Base-by-base conservation (phyloP, 139 green algal genomes). In the Tetraselmis striata region DNA sequence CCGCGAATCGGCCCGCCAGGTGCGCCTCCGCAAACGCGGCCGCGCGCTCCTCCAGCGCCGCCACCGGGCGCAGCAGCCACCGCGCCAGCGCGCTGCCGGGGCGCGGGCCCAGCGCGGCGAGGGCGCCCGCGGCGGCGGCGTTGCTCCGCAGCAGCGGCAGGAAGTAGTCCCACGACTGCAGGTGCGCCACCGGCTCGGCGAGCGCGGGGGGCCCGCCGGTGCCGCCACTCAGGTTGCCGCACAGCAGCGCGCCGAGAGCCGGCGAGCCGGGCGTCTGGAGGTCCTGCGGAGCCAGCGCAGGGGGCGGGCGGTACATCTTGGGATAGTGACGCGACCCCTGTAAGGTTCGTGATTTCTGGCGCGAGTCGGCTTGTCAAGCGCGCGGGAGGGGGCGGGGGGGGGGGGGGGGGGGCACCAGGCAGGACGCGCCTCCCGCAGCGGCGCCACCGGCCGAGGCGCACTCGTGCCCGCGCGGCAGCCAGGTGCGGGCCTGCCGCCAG, bases 141-240 rank as follows among this genome's bases (percentile, higher is more conserved):
- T 77, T 77, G 74, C 26, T 29, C 23, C 74, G 74, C 26, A 77
- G 26, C 5, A 77, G 26, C 26, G 74, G 74, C 74, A 77, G 74
- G 25, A 77, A 77, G 74, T 77, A 77, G 74, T 77, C 74, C 74
- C 74, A 77, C 23, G 74, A 77, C 25, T 77, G 74, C 25, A 77
- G 26, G 74, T 29, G 26, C 23, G n/a, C 74, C 74, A 31, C 26
- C 23, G 2, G 25, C 5, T 11, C 45, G 18, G 45, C 45, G 11
- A 67, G 45, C 11, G 45, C 45, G 45, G 45, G 5, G 45, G 45
- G 45, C 45, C 45, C 45, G 11, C 18, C 45, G 45, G 11, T 18
- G 18, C 45, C 45, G 45, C 45, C 45, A 67, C 45, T 18, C 11
- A 67, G 45, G 11, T 18, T 5, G 18, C 45, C 45, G 45, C 45